Evolutionary conservation across 2,329 filamentous ascomycete species (phyloP), one percentile per base, ranked within the genome.

Genomic region (Gremmenia infestans): DNA sequence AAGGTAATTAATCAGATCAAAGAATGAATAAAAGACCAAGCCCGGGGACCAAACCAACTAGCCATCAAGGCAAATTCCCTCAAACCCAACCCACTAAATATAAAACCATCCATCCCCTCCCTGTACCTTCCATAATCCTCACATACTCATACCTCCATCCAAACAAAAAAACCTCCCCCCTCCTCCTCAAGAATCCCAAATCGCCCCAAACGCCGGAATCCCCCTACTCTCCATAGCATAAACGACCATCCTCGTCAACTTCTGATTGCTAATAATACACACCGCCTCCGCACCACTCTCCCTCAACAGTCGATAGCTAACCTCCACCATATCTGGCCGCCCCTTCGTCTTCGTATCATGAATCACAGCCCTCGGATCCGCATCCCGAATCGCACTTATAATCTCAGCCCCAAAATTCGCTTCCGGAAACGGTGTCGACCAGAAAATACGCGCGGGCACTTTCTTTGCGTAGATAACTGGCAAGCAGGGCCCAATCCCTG

Each of bases 401-500:
- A 74, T 67, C 49, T 67, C 66, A n/a, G 61, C 43, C 2, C 72
- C 71, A 49, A 70, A 74, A 5, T 67, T 73, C 17, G 65, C 43
- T 2, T 60, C 49, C 0, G 72, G 72, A 39, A 66, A 63, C 2
- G 67, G 66, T n/a, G 72, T 71, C 6, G 66, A 69, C 72, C 72
- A 74, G 37, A 74, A 64, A 36, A 73, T 62, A 5, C 65, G 62
- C 2, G 65, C 55, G 3, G 61, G 57, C 1, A 65, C 56, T 6
- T 64, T 54, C 7, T 65, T 57, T 11, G 62, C 62, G 25, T 65
- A 60, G 32, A 68, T 64, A 15, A 66, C 53, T 4, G 63, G 72
- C 11, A 89, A 73, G 53, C 83, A 80, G 0, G 87, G 87, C 0
- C 86, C 87, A 56, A 91, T 89, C 2, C 87, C 87, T 0, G 86